Percentiles rank a stretch among this genome's conserved stretches.
These are phyloP conservation scores for Rhizopus arrhizus DNA, from an alignment of 371 early-diverging fungal genomes.

Conservation along the genomic window DNA sequence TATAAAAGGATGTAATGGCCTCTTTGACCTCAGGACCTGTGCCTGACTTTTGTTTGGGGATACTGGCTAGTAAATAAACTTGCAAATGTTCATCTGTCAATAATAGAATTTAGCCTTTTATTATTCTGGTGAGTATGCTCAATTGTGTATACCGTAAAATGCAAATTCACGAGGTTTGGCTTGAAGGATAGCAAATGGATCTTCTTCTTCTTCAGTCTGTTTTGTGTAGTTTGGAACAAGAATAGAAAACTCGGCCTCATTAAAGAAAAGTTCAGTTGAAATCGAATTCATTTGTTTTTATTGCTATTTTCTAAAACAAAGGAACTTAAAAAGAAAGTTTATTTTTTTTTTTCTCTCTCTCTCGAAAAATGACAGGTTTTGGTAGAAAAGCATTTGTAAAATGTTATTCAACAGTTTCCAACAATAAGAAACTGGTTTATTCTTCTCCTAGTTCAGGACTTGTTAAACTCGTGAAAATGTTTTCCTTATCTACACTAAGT, in stretches of 20 bases:
- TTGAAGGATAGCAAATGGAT: conserved; percentile 24
- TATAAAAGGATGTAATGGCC: conserved; percentile 44
- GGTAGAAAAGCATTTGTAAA: neutral
- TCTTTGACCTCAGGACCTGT: conserved; percentile 36
- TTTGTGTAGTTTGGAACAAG: conserved; percentile 64
- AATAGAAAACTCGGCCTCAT: conserved; percentile 66
- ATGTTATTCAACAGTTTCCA: neutral
- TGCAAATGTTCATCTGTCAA: conserved; percentile 45
- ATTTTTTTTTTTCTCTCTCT: neutral
- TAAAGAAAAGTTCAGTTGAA: conserved; percentile 46
- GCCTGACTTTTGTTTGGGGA: conserved; percentile 38
- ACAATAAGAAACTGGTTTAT: conserved; percentile 31
- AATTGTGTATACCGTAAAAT: conserved; percentile 36
- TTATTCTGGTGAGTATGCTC: neutral
- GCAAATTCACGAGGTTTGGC: conserved; percentile 44
- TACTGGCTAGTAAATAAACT: conserved; percentile 36
- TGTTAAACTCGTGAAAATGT: conserved; percentile 43
- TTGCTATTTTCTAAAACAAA: no score
- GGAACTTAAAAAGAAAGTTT: neutral
- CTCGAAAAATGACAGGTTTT: no score
- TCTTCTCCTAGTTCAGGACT: conserved; percentile 39
- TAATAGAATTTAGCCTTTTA: neutral
- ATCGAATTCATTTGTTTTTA: conserved; percentile 16
- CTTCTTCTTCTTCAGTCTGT: conserved; percentile 12
- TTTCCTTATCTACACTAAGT: conserved; percentile 44